A percentile compares a stretch with the other conserved stretches of the same genome.
These are phyloP conservation scores for Litsea cubeba DNA, from an alignment of 164 flowering plant genomes.

Conservation along the genomic window DNA sequence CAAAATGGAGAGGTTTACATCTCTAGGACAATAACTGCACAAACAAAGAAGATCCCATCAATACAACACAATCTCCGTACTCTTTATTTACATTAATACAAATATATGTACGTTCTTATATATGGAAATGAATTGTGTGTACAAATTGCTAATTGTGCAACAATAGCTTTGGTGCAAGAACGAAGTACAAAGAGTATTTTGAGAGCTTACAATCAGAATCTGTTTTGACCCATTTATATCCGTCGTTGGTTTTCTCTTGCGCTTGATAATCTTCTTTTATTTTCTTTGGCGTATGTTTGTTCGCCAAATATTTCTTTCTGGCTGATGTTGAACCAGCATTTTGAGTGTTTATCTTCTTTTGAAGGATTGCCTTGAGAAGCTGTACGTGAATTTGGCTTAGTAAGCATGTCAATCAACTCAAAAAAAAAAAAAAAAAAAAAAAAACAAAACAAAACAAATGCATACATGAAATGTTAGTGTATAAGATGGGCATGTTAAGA, in stretches of 20 bases:
- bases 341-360: constrained; percentile 63
- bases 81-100: background rate
- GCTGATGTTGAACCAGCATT: constrained; percentile 31
- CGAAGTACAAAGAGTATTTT: background rate
- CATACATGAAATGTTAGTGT: background rate
- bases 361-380: constrained; percentile 66
- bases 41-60: constrained; percentile 7
- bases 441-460: background rate
- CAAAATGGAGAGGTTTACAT: constrained; percentile 27
- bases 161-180: no score
- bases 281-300: constrained; percentile 20
- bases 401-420: no score
- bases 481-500: no score
- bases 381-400: constrained; percentile 17
- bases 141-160: no score
- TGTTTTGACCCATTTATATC: constrained; percentile 81
- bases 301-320: constrained; percentile 41
- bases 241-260: constrained; percentile 25
- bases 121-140: background rate
- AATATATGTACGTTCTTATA: background rate
- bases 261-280: constrained; percentile 35
- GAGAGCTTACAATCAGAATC: constrained; percentile 52
- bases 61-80: background rate
- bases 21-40: constrained; percentile 77
- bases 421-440: background rate